phyloP scores from a whole-genome alignment of 768 basidiomycete genomes.

The Collybia sordida region DNA sequence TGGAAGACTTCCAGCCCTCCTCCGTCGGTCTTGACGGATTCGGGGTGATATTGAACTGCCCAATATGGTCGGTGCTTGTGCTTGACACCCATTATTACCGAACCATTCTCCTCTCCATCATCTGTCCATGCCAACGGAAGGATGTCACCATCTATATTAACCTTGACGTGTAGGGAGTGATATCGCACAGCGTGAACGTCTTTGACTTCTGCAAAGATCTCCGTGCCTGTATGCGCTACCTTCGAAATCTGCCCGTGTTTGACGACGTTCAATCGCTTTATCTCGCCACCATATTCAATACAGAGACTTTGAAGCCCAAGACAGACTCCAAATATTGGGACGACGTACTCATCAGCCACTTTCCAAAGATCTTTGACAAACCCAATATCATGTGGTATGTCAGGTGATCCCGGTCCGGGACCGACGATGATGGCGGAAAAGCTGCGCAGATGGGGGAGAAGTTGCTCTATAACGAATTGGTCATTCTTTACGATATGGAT shows the following conservation, averaged over 20 bases:
- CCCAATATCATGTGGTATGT: conserved; percentile 60
- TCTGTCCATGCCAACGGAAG: conserved; percentile 73
- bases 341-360: conserved; percentile 42
- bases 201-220: conserved; percentile 60
- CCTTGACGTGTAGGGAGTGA: conserved; percentile 71
- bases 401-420: conserved; percentile 80
- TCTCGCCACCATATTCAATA: conserved; percentile 56
- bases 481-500: conserved; percentile 79
- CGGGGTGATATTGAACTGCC: conserved; percentile 90
- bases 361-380: conserved; percentile 72
- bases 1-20: conserved; percentile 64
- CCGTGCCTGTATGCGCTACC: conserved; percentile 55
- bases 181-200: conserved; percentile 68
- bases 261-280: conserved; percentile 63
- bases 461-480: conserved; percentile 42
- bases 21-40: conserved; percentile 70
- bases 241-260: conserved; percentile 77
- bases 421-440: conserved; percentile 75
- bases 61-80: conserved; percentile 72
- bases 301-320: conserved; percentile 79
- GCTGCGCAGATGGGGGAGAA: conserved; percentile 51
- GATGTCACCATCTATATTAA: conserved; percentile 45
- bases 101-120: conserved; percentile 65
- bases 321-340: conserved; percentile 84
- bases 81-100: conserved; percentile 70